Percentiles rank a stretch among this genome's conserved stretches.
phyloP scores from a whole-genome alignment of 768 basidiomycete species.

The Naganishia friedmannii region DNA sequence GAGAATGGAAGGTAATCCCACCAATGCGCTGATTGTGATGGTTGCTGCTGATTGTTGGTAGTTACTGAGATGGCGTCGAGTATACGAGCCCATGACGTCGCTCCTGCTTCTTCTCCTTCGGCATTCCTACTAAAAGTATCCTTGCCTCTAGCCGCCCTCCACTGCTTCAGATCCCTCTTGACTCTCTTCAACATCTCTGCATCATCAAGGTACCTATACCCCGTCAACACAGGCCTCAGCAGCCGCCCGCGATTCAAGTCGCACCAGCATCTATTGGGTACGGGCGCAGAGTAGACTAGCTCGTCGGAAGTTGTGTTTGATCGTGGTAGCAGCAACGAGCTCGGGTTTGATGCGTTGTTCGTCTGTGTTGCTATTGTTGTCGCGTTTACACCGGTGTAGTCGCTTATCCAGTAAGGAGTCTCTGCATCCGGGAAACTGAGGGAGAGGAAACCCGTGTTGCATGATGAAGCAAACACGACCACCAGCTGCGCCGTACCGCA shows the following conservation, averaged over 20 bases:
- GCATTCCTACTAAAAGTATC: neutral
- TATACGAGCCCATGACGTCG: neutral
- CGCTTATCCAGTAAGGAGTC: conserved; percentile 16
- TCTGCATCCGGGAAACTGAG: conserved; percentile 25
- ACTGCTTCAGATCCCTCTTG: neutral
- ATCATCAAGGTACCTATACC: conserved; percentile 25
- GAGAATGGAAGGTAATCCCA: neutral
- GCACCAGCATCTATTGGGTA: conserved; percentile 26
- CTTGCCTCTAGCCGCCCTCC: neutral
- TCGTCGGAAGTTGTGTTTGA: neutral
- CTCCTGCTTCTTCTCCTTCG: neutral
- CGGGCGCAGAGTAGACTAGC: conserved; percentile 23
- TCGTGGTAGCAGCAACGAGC: neutral
- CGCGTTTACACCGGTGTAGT: neutral
- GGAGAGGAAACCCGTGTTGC: conserved; percentile 24
- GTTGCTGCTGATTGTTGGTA: neutral
- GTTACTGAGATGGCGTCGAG: neutral
- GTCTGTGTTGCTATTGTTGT: no score
- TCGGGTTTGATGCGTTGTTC: neutral
- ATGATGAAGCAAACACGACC: conserved; percentile 24
- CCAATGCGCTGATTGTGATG: no score
- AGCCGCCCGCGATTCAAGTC: conserved; percentile 28
- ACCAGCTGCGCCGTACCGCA: conserved; percentile 13
- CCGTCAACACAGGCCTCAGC: conserved; percentile 28
- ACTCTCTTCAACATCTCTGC: neutral